Conservation (phyloP, 768 basidiomycete genomes). For the Roridomyces roridus region DNA sequence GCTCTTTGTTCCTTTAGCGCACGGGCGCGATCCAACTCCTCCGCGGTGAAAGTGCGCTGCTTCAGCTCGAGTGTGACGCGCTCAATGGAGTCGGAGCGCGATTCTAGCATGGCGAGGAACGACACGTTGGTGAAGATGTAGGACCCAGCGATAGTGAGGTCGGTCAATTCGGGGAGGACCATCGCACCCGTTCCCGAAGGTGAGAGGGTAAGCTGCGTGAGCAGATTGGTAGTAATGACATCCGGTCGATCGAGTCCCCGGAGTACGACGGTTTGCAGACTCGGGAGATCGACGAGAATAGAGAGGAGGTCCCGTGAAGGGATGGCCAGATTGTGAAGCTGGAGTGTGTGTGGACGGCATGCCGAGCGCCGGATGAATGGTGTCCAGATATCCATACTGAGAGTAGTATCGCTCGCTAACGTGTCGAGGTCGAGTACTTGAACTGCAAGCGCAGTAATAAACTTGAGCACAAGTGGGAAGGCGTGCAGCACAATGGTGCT, state of each 20-base stretch:
- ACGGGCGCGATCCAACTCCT: too few species aligned
- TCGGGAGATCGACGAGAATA: neutral
- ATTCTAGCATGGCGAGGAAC: slow-evolving; percentile 5
- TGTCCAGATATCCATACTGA: neutral
- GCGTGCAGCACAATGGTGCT: too few species aligned
- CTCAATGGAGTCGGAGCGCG: neutral
- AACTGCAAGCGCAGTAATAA: too few species aligned
- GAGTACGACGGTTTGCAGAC: neutral
- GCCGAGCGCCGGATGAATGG: slow-evolving; percentile 1
- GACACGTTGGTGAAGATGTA: slow-evolving; percentile 1
- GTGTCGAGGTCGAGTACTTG: too few species aligned
- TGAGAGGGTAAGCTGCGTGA: neutral
- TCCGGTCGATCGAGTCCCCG: neutral
- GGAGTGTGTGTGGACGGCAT: neutral
- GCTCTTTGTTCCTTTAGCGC: too few species aligned
- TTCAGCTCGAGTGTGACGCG: neutral
- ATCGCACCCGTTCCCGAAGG: too few species aligned
- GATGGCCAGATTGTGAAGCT: neutral
- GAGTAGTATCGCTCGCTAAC: neutral
- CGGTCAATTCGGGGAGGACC: neutral
- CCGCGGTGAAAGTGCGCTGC: too few species aligned
- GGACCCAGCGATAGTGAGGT: slow-evolving; percentile 4
- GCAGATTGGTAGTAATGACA: neutral
- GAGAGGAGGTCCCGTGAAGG: neutral
- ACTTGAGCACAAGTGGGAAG: too few species aligned